These are phyloP conservation scores for Capsicum pubescens DNA, from an alignment of 257 asterid species.

Conservation along the genomic window DNA sequence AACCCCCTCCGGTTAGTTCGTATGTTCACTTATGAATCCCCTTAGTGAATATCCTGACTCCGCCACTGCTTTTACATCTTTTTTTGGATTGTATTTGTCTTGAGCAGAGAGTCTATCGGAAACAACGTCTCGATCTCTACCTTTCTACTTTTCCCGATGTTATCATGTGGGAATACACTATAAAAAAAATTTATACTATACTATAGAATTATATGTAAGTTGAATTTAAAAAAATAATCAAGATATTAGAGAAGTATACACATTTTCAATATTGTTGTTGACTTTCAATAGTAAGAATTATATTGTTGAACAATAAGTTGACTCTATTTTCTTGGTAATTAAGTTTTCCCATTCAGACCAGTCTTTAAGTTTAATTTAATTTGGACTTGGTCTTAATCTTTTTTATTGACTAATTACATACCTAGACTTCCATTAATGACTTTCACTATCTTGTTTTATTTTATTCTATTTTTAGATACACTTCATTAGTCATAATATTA, in stretches of 20 bases:
- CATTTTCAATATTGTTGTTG: background rate
- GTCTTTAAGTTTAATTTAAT: background rate
- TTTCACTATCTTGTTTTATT: background rate
- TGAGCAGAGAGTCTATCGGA: too few species aligned
- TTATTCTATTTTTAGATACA: background rate
- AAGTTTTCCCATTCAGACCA: background rate
- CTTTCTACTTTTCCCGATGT: too few species aligned
- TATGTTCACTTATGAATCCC: too few species aligned
- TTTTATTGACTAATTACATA: background rate
- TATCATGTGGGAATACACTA: too few species aligned
- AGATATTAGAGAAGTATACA: background rate
- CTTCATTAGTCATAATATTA: background rate
- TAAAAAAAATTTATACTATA: background rate
- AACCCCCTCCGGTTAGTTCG: too few species aligned
- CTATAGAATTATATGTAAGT: background rate
- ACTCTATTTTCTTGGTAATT: background rate
- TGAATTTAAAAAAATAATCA: background rate
- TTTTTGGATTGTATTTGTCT: too few species aligned
- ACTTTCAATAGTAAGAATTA: background rate
- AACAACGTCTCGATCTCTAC: too few species aligned
- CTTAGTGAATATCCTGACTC: too few species aligned
- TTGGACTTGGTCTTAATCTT: background rate
- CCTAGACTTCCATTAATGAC: background rate
- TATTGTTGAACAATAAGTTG: slow-evolving; percentile 24
- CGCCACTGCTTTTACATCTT: too few species aligned